Percentiles rank a stretch among this genome's conserved stretches.
Conservation (phyloP, 2,329 filamentous ascomycete genomes). For the Graphiopsis chlorocephala region DNA sequence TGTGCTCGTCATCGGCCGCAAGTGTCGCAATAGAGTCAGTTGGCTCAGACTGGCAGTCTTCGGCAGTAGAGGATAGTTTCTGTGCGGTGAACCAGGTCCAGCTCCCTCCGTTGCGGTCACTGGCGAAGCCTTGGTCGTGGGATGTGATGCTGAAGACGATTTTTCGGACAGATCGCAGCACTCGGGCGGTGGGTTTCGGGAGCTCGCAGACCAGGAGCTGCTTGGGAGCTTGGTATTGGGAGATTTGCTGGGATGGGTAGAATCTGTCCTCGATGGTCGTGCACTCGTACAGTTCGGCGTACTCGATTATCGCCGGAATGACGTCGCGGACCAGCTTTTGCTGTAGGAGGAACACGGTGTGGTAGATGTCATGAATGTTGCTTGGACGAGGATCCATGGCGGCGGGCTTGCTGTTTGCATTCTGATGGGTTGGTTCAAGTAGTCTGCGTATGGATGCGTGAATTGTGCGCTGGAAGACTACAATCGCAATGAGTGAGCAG, state of each 20-base stretch:
- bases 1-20: background rate
- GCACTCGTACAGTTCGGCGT: conserved; percentile 10
- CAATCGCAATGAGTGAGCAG: background rate
- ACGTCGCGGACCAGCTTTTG: conserved; percentile 19
- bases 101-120: background rate
- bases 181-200: background rate
- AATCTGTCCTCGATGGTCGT: background rate
- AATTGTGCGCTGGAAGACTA: background rate
- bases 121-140: conserved; percentile 17
- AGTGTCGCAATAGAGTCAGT: background rate
- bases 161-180: conserved; percentile 8
- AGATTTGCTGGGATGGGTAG: background rate
- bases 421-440: background rate
- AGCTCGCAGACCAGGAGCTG: background rate
- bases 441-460: background rate
- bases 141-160: conserved; percentile 16
- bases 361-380: conserved; percentile 5
- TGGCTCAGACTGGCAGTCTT: background rate
- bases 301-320: conserved; percentile 13
- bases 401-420: background rate
- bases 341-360: conserved; percentile 17
- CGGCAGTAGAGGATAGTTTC: background rate
- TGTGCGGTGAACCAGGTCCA: conserved; percentile 20
- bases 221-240: background rate
- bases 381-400: background rate